Base-by-base conservation (phyloP, 1,284 basidiomycete genomes). In the Rhizoctonia solani region DNA sequence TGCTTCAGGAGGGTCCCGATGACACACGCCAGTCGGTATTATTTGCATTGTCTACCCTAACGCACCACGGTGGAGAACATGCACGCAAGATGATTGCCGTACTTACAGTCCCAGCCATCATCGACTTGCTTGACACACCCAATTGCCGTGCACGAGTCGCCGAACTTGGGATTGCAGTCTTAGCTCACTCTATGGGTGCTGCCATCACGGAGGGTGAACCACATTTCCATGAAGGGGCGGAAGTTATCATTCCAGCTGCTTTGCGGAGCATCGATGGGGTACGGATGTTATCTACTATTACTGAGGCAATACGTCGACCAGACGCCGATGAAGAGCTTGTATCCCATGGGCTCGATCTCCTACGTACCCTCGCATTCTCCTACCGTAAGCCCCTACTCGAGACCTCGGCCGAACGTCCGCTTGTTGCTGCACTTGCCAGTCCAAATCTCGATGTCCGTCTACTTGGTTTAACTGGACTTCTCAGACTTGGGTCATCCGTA, bases 21-120 rank as follows among this genome's bases (percentile, higher is more conserved):
- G 34, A 54, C 25, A 65, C 39, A 13, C 50, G 61, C n/a, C 50
- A 50, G 34, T 65, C 61, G 21, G 50, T 54, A 16, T 41, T 65
- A 1, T 54, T 65, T 27, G 61, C 61, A 14, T 52, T 65, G 9
- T 65, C 61, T 13, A 65, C 42, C 50, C 14, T 65, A 2, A 65
- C 61, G 5, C 61, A 54, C 41, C 61, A 65, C 46, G 61, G 50
- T 13, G 61, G 61, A 27, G 13, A n/a, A 6, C 30, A 42, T 30
- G 61, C 61, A 30, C 61, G 61, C 27, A 25, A 32, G 27, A 32
- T 42, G 9, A 65, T 65, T 19, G 61, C 61, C 4, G 29, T 29
- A 13, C 50, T 54, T 21, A 65, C 61, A 1, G 41, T 37, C 16
- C 27, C 61, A 11, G 52, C 50, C 11, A 39, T 65, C 4, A 14